Base-by-base conservation (phyloP, 768 basidiomycete species). In the Sporobolomyces phaffii region DNA sequence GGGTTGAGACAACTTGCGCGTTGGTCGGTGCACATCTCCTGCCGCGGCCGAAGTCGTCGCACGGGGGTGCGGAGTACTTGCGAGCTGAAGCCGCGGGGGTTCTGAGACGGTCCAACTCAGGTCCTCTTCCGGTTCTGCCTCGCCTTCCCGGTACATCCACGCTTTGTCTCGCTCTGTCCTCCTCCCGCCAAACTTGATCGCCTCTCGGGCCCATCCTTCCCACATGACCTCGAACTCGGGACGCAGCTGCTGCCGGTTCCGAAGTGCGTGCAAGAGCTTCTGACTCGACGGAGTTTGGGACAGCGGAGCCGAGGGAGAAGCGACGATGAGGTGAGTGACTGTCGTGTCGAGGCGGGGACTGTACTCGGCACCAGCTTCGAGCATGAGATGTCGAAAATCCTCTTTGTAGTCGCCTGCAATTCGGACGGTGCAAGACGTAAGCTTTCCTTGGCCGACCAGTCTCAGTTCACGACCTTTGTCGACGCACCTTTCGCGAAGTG, bases 141-240 rank as follows among this genome's bases (percentile, higher is more conserved):
- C 7, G 1, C 31, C 40, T 3, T 47, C 41, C 20, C 24, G 29
- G 33, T 50, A 63, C n/a, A 15, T 26, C 67, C 69, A 70, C 20
- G 29, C 51, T 15, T 14, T 9, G 14, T 41, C 33, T 2, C 64
- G 20, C 11, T 38, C 45, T 28, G 14, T 14, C 17, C 64, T 44
- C 28, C 36, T 31, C 2, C 64, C 69, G 8, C 69, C 69, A 22
- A 47, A 52, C 36, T 36, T 41, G 56, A 62, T 28, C 4, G 64
- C 64, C 36, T 65, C 69, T 20, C 49, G 17, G 38, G 60, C 56
- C 69, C 69, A 70, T 14, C 69, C 69, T 36, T 70, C 69, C 69
- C 69, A 70, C 18, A 70, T 54, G 43, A 59, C 50, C 17, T 13
- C 20, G 38, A 70, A n/a, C 2, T 36, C 18, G 1, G 61, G 50